Base-by-base conservation (phyloP, 73 alveolate species). In the Loxodes magnus region DNA sequence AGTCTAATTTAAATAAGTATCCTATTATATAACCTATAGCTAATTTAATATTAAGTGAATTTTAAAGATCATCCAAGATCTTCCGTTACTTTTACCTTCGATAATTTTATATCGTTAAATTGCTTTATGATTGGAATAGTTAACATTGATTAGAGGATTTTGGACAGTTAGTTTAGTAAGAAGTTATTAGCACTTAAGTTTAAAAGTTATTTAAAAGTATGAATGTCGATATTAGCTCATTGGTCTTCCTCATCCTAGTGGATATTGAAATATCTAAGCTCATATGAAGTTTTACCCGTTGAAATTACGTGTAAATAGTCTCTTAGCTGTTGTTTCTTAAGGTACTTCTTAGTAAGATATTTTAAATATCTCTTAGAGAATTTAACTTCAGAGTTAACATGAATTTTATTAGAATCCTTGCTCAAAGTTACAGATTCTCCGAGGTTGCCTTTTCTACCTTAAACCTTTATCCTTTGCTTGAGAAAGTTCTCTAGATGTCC, bases 301-400 rank as follows among this genome's bases (percentile, higher is more conserved):
- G 94, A 77, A 48, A 67, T 79, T 33, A 82, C 94, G 51, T 82
- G 60, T 41, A 82, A 71, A 65, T 76, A 82, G 46, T 82, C 89
- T 74, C 82, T 79, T 61, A 82, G 43, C 49, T 70, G 77, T 50
- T 73, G 74, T 76, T 79, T 74, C 84, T 82, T 82, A 52, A 82
- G 71, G 79, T 82, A 82, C 61, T 82, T 82, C 87, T 82, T 82
- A 50, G 94, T 77, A 53, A 82, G 58, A 72, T 82, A 82, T 79
- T 82, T 82, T 36, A 82, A 77, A 70, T 82, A 82, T 82, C 94
- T 75, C 90, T 82, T 82, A 71, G 90, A 77, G 87, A 82, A 77
- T 24, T 89, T 89, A 53, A 78, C 44, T 51, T 35, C 48, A 59
- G 87, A 48, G 26, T 54, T 37, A 5, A 82, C 80, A 25, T 17